These are phyloP conservation scores for Exserohilum turcica DNA, from an alignment of 2,329 filamentous ascomycete genomes.

Conservation along the genomic window DNA sequence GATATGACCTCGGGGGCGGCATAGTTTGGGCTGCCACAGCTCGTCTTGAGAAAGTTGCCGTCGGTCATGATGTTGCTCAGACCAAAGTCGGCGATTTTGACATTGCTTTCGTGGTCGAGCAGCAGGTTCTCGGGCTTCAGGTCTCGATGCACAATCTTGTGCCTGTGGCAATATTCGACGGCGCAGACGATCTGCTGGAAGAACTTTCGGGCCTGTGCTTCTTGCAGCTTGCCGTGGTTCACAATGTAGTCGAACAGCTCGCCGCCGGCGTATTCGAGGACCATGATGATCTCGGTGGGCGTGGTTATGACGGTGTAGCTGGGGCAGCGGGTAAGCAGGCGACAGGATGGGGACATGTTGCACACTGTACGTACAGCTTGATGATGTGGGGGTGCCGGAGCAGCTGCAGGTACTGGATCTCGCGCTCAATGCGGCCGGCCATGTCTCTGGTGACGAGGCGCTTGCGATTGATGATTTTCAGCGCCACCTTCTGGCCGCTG, in stretches of 20 bases:
- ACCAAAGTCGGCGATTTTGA: conserved; percentile 99
- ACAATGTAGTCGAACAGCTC: conserved; percentile 99
- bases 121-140: conserved; percentile 96
- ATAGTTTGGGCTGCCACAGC: conserved; percentile 97
- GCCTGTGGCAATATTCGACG: conserved; percentile 97
- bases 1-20: conserved; percentile 97
- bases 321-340: conserved; percentile 14
- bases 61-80: conserved; percentile 99
- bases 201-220: conserved; percentile 92
- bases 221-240: conserved; percentile 86
- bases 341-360: neutral
- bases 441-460: conserved; percentile 97
- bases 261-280: conserved; percentile 93
- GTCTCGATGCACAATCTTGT: conserved; percentile 98
- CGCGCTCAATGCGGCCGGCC: conserved; percentile 94
- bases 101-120: conserved; percentile 92
- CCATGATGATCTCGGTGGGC: conserved; percentile 95
- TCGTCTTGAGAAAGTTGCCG: conserved; percentile 98
- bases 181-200: conserved; percentile 99
- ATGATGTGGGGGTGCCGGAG: conserved; percentile 98
- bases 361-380: conserved; percentile 73
- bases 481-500: conserved; percentile 91
- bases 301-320: conserved; percentile 98
- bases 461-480: conserved; percentile 97
- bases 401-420: conserved; percentile 97